phyloP scores from a whole-genome alignment of 2,329 filamentous ascomycete genomes.

The Capronia americana region DNA sequence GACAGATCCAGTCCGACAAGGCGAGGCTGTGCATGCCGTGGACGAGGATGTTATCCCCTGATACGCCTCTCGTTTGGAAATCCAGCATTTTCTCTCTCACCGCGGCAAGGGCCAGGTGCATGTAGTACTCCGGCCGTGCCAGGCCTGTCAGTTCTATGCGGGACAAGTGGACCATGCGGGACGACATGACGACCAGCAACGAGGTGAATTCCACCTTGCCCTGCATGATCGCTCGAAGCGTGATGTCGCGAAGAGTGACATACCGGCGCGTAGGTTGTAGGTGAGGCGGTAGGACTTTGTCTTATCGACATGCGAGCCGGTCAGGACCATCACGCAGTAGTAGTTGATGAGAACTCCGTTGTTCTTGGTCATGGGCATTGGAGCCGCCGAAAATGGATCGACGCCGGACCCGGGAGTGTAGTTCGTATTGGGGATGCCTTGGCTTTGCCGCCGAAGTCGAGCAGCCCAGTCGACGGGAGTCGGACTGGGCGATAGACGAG shows the following conservation, averaged over 20 bases:
- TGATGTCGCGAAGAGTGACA: conserved; percentile 16
- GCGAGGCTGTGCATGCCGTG: conserved; percentile 25
- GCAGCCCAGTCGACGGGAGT: neutral
- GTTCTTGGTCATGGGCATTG: conserved; percentile 22
- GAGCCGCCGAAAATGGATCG: conserved; percentile 27
- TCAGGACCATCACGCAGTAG: conserved; percentile 13
- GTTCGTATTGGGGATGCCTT: conserved; percentile 17
- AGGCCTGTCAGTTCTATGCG: conserved; percentile 17
- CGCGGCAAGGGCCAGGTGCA: conserved; percentile 17
- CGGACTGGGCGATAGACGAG: conserved; percentile 2
- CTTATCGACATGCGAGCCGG: conserved; percentile 27
- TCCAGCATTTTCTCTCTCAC: conserved; percentile 25
- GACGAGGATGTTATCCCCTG: conserved; percentile 10
- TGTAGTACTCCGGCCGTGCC: conserved; percentile 21
- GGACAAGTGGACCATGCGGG: conserved; percentile 25
- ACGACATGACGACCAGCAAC: conserved; percentile 24
- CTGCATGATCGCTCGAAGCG: conserved; percentile 20
- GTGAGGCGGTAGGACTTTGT: conserved; percentile 23
- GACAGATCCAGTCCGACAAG: conserved; percentile 24
- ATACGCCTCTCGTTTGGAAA: conserved; percentile 17
- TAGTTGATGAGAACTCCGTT: conserved; percentile 25
- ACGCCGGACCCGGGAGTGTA: conserved; percentile 24
- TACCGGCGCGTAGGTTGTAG: conserved; percentile 25
- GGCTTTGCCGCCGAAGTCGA: neutral
- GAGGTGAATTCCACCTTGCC: conserved; percentile 14